phyloP scores from a whole-genome alignment of 306 rosid genomes.

The Dryas alaskensis region DNA sequence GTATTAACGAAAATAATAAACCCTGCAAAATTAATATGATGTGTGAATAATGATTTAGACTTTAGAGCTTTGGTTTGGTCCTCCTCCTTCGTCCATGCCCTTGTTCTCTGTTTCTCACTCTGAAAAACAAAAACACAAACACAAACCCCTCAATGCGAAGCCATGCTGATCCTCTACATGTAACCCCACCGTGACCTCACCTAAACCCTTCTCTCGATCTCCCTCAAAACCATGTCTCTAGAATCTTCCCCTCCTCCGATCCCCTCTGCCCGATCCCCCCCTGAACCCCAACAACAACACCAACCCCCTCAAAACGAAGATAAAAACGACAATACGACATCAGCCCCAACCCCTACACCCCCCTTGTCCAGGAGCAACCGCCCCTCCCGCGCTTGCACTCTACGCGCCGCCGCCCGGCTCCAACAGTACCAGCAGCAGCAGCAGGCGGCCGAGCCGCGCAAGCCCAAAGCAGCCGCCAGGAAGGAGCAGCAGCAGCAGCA shows the following conservation, averaged over 20 bases:
- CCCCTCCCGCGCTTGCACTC: constrained; percentile 92
- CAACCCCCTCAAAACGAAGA: constrained; percentile 41
- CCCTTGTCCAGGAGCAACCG: constrained; percentile 64
- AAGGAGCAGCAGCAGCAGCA: constrained; percentile 32
- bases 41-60: constrained; percentile 52
- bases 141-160: constrained; percentile 48
- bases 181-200: constrained; percentile 48
- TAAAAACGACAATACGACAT: constrained; percentile 22
- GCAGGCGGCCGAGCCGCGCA: constrained; percentile 41
- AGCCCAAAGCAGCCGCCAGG: constrained; percentile 32
- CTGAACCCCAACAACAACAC: constrained; percentile 42
- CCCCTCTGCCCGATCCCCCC: constrained; percentile 55
- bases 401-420: constrained; percentile 76
- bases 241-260: constrained; percentile 62
- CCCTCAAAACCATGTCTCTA: constrained; percentile 50
- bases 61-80: constrained; percentile 60
- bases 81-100: constrained; percentile 28
- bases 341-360: constrained; percentile 22
- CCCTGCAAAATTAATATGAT: background rate
- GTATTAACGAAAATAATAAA: background rate
- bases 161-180: constrained; percentile 52
- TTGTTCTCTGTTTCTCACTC: constrained; percentile 25
- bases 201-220: constrained; percentile 52
- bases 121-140: constrained; percentile 5
- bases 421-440: constrained; percentile 41